Evolutionary conservation across 2,329 filamentous ascomycete species (phyloP).

Genomic region (Spiromastix sp.): DNA sequence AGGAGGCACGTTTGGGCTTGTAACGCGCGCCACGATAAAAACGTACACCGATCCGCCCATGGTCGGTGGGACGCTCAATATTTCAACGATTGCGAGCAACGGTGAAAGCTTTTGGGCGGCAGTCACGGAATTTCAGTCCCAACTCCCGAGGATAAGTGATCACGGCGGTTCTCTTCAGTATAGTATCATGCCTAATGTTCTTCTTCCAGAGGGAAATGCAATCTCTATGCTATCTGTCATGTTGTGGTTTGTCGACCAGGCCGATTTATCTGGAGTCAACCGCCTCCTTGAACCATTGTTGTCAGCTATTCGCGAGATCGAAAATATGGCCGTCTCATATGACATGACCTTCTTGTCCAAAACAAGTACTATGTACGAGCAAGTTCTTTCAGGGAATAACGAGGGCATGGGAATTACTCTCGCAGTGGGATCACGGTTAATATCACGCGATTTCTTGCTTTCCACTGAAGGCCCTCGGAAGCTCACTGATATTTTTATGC

Average conservation of each 20-base stretch:
- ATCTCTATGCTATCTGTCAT: conserved; percentile 8
- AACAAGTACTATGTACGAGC: conserved; percentile 12
- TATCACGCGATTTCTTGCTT: conserved; percentile 22
- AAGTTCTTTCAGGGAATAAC: conserved; percentile 12
- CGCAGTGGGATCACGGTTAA: conserved; percentile 23
- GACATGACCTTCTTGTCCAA: conserved; percentile 13
- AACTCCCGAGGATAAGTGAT: conserved; percentile 36
- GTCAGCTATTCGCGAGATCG: conserved; percentile 10
- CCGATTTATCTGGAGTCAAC: conserved; percentile 12
- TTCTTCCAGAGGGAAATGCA: conserved; percentile 19
- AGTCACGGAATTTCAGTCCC: conserved; percentile 24
- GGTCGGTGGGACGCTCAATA: conserved; percentile 17
- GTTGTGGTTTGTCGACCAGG: conserved; percentile 18
- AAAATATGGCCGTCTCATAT: conserved; percentile 12
- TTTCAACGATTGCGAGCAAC: conserved; percentile 11
- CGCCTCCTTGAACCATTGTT: conserved; percentile 14
- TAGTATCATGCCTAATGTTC: conserved; percentile 26
- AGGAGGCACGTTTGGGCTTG: conserved; percentile 48
- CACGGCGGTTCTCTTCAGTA: conserved; percentile 31
- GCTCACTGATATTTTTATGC: conserved; percentile 29
- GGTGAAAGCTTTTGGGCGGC: conserved; percentile 15
- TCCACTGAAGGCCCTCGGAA: conserved; percentile 14
- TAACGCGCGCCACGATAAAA: conserved; percentile 42
- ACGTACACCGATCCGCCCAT: conserved; percentile 30
- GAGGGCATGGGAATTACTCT: conserved; percentile 17